Evolutionary conservation across 768 basidiomycete genomes (phyloP).

Genomic region (Mycena haematopus): DNA sequence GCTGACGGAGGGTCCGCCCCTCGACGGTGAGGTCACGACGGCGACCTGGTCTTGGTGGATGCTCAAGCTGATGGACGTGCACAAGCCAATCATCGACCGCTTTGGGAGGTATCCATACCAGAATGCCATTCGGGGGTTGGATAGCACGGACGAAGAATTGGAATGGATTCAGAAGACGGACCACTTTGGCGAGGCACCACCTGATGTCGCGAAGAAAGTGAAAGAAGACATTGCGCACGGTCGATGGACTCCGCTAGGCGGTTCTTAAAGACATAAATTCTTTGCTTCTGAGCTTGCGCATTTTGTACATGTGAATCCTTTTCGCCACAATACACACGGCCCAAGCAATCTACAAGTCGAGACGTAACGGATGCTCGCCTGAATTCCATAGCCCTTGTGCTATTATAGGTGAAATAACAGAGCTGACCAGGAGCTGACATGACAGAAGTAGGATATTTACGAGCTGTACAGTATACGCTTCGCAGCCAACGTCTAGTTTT

Average conservation of each 20-base stretch:
- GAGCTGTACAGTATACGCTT: too few species aligned
- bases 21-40: neutral
- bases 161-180: neutral
- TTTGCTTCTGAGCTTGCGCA: too few species aligned
- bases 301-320: too few species aligned
- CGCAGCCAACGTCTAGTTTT: too few species aligned
- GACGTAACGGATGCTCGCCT: too few species aligned
- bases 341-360: too few species aligned
- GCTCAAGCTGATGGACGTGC: neutral
- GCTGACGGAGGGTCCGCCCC: neutral
- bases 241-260: neutral
- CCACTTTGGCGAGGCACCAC: neutral
- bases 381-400: too few species aligned
- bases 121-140: neutral
- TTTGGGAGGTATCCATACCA: neutral
- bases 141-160: neutral
- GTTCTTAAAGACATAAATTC: neutral
- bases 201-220: neutral
- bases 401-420: too few species aligned
- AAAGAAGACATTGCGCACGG: neutral
- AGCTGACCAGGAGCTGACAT: too few species aligned
- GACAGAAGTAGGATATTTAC: too few species aligned
- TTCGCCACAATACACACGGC: too few species aligned
- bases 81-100: neutral
- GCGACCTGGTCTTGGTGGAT: neutral